These are phyloP conservation scores for Mycena polygramma DNA, from an alignment of 768 basidiomycete genomes.

Conservation along the genomic window DNA sequence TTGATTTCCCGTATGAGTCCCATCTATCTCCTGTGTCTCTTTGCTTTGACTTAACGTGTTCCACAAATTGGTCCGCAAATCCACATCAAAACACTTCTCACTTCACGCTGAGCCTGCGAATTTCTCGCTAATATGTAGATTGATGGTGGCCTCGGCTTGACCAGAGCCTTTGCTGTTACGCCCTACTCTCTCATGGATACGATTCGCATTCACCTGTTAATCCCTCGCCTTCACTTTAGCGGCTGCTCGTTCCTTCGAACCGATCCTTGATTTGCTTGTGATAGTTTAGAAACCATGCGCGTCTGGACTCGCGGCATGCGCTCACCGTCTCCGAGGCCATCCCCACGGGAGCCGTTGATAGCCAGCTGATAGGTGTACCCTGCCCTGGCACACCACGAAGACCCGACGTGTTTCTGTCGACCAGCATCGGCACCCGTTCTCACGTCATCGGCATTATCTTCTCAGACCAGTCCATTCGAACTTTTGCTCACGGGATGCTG, in stretches of 20 bases:
- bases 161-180: neutral
- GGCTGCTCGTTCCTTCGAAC: no score
- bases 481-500: constrained; percentile 1
- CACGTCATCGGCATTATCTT: constrained; percentile 22
- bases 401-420: neutral
- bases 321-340: no score
- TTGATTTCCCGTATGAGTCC: no score
- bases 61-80: no score
- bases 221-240: neutral
- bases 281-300: neutral
- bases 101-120: no score
- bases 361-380: no score
- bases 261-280: neutral
- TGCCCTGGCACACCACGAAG: no score
- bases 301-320: neutral
- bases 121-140: no score
- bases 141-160: neutral
- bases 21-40: no score
- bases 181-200: neutral
- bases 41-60: no score
- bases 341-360: no score
- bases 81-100: no score
- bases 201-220: neutral
- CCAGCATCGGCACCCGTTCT: neutral
- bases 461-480: constrained; percentile 5